Base-by-base conservation (phyloP, 257 asterid species). In the Gentiana macrophylla region DNA sequence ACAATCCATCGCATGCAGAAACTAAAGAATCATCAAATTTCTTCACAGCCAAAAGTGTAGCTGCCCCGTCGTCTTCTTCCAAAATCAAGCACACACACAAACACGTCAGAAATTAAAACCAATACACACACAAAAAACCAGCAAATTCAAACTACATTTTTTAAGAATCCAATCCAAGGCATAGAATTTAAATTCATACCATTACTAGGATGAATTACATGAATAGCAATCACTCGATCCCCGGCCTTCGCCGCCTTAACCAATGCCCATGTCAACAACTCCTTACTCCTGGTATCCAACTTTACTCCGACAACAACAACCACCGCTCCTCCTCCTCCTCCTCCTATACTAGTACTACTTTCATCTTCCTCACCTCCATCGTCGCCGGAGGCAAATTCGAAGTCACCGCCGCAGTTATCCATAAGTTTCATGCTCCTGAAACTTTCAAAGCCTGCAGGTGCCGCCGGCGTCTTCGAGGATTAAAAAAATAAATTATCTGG, bases 1-100 rank as follows among this genome's bases (percentile, higher is more conserved):
- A 89, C 80, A 89, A 89, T 50, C 97, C 95, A 64, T 89, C 86
- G 57, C 85, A 89, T 55, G 94, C 97, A 52, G 85, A 79, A 61
- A 89, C 78, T 64, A 89, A 69, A 3, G 91, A 77, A 63, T 89
- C 94, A 7, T 41, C 46, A 63, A 89, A 83, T 9, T 72, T 55
- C 82, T 83, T 83, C 76, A 81, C 94, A 48, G 83, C 64, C 62
- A 84, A 68, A 72, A 89, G 73, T 71, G 84, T 79, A 43, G 45
- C 65, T 58, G 82, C 70, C 55, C 78, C 73, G 24, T 24, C 24
- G 52, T 76, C 86, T 73, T 62, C 82, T 58, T 49, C 38, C 41
- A 9, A 54, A 59, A 53, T 12, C 15, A 57, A 59, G 54, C 35
- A 41, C 46, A 7, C 6, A 41, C 24, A 24, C 24, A 24, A 24